These are phyloP conservation scores for Setaria italica DNA, from an alignment of 202 grass and related monocot genomes.

Conservation along the genomic window DNA sequence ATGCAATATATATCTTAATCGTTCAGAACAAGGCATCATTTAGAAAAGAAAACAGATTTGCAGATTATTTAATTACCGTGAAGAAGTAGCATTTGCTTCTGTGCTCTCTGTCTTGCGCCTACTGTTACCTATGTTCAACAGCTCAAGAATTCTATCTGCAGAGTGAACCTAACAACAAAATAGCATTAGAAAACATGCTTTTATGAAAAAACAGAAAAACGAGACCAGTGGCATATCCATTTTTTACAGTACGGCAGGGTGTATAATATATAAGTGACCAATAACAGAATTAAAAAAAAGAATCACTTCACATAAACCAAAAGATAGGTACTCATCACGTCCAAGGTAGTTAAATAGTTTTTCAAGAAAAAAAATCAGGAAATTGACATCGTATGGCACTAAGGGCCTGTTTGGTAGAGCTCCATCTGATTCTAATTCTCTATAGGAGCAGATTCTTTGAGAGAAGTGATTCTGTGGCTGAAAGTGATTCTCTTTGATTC, in stretches of 20 bases:
- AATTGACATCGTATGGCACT: background rate
- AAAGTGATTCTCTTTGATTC: too few relatives aligned
- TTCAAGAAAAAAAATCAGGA: background rate
- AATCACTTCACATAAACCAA: constrained; percentile 5
- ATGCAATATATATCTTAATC: background rate
- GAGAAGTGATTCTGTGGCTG: too few relatives aligned
- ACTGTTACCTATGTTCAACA: constrained; percentile 95
- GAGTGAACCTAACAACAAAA: constrained; percentile 79
- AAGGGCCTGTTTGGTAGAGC: too few relatives aligned
- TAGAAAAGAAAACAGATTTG: constrained; percentile 6
- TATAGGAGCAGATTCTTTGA: too few relatives aligned
- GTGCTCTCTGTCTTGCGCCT: constrained; percentile 99
- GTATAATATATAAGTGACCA: background rate
- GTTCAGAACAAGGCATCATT: constrained; percentile 15
- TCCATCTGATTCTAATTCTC: too few relatives aligned
- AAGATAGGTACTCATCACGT: background rate
- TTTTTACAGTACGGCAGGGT: constrained; percentile 26
- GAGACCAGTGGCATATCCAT: background rate
- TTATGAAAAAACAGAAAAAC: constrained; percentile 11
- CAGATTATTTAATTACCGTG: constrained; percentile 62
- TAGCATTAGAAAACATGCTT: constrained; percentile 4
- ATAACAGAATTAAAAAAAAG: background rate
- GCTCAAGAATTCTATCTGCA: constrained; percentile 98
- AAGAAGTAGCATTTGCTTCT: constrained; percentile 94
- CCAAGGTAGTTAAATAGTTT: background rate